Base-by-base conservation (phyloP, 2,329 filamentous ascomycete genomes). In the Grosmannia clavigera region DNA sequence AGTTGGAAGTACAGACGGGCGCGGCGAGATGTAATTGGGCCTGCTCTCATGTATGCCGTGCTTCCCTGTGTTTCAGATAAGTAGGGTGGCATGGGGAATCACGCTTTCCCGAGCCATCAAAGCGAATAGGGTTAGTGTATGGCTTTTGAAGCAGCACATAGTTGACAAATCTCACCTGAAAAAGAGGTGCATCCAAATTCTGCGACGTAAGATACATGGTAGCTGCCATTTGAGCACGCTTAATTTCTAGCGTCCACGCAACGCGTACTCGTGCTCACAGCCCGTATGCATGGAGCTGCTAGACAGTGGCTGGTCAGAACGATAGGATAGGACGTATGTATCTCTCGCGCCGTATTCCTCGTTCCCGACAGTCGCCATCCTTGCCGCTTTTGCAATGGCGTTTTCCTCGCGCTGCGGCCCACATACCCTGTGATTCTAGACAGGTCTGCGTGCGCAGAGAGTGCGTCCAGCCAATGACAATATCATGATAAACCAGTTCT, bases 21-120 rank as follows among this genome's bases (percentile, higher is more conserved):
- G 19, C 35, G 54, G 38, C 9, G 33, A 35, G 33, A 16, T 25
- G 12, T 46, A 11, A 56, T 56, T 56, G 54, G 22, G 54, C 35
- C 38, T 16, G 16, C 9, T 22, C 35, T 46, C 22, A 25, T 43
- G 35, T 43, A 56, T n/a, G 14, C 22, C 22, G 19, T 12, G 25
- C 54, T 43, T 40, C 35, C 53, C 35, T 25, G 54, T 56, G 54
- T 56, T 56, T 56, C 54, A 56, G 54, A 56, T 56, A 52, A 31
- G 35, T 25, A 55, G 35, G 38, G 22, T 46, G 54, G 25, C 25
- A 56, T 43, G 54, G 54, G 54, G 35, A 7, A 27, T 38, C 54
- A 56, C 27, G 27, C 50, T 29, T 12, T 52, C 50, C 27, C 27
- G 27, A 52, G 50, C 16, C 27, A 19, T 52, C 27, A 29, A 27